Conservation (phyloP, 2,329 filamentous ascomycete species). For the Beauveria bassiana region DNA sequence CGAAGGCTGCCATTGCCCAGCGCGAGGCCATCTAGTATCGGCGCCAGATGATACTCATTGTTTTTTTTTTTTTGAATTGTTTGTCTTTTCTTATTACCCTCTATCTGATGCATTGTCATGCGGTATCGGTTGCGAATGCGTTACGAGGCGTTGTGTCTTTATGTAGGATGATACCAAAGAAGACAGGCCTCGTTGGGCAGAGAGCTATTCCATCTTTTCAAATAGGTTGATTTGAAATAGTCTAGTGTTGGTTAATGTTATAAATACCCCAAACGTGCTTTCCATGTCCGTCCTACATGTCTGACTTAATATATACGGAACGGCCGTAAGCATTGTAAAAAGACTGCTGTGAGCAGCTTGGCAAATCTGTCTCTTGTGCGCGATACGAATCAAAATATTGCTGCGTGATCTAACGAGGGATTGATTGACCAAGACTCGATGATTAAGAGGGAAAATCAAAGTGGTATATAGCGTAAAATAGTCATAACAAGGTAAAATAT, state of each 20-base stretch:
- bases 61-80: background rate
- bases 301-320: too few relatives aligned
- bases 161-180: conserved; percentile 1
- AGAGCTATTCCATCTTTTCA: background rate
- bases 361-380: too few relatives aligned
- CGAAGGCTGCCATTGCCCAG: background rate
- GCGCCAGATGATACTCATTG: background rate
- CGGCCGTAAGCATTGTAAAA: too few relatives aligned
- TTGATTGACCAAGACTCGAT: too few relatives aligned
- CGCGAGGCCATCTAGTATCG: conserved; percentile 4
- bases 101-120: background rate
- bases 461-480: conserved; percentile 6
- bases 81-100: background rate
- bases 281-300: too few relatives aligned
- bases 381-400: too few relatives aligned
- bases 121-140: background rate
- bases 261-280: too few relatives aligned
- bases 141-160: background rate
- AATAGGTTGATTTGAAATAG: background rate
- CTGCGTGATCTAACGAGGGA: too few relatives aligned
- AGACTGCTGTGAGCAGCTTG: too few relatives aligned
- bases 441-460: background rate
- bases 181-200: background rate
- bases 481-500: conserved; percentile 7
- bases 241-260: too few relatives aligned